phyloP scores from a whole-genome alignment of 805 yeast species.

The Starmerella potacharoeniae region DNA sequence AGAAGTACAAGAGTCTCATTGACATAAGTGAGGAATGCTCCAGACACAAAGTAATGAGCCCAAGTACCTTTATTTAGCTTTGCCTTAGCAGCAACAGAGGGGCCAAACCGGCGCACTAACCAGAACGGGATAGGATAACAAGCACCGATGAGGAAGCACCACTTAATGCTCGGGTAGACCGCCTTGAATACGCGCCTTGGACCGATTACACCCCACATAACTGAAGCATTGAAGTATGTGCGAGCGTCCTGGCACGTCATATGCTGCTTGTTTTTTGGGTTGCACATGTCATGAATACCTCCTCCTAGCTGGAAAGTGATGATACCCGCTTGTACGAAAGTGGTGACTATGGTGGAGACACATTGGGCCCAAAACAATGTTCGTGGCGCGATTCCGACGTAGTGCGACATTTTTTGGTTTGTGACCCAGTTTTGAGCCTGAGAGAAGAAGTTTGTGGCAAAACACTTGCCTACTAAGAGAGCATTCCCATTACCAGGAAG shows the following conservation, averaged over 20 bases:
- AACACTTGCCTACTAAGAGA: constrained; percentile 40
- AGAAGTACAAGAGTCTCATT: constrained; percentile 31
- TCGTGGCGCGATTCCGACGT: constrained; percentile 27
- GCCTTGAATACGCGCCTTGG: constrained; percentile 36
- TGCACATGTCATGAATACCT: constrained; percentile 27
- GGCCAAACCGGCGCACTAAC: constrained; percentile 12
- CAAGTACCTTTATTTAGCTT: constrained; percentile 13
- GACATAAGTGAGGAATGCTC: constrained; percentile 4
- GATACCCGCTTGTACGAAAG: constrained; percentile 18
- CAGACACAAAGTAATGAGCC: constrained; percentile 27
- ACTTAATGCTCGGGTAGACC: constrained; percentile 49
- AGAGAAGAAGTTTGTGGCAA: constrained; percentile 46
- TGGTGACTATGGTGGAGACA: constrained; percentile 10
- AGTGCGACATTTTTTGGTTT: constrained; percentile 43
- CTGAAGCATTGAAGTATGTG: constrained; percentile 40
- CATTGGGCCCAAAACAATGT: constrained; percentile 17
- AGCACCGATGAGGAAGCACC: constrained; percentile 50
- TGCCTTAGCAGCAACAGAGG: constrained; percentile 19
- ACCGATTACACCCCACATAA: constrained; percentile 36
- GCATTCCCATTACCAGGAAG: constrained; percentile 48
- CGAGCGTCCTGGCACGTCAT: constrained; percentile 30
- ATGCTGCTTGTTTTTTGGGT: constrained; percentile 28
- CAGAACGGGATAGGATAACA: constrained; percentile 23
- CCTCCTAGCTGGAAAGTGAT: constrained; percentile 14
- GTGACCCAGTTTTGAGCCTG: constrained; percentile 53